These are phyloP conservation scores for Fraxinus anomala DNA, from an alignment of 257 asterid species.

Conservation along the genomic window DNA sequence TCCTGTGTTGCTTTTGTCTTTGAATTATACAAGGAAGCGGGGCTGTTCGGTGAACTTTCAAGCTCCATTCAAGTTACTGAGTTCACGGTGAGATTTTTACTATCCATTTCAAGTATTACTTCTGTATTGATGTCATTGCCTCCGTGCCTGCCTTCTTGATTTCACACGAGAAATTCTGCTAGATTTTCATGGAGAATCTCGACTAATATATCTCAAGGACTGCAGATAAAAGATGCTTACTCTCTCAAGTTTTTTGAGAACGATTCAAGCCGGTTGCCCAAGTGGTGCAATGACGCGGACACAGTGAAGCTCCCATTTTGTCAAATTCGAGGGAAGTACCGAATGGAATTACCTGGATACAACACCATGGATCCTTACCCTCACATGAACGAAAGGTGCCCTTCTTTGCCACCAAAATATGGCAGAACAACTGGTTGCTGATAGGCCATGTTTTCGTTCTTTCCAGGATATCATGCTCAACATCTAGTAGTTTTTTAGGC, in stretches of 20 bases:
- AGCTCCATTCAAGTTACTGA: slow-evolving; percentile 81
- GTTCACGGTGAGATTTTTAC: slow-evolving; percentile 69
- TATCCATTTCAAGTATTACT: not conserved
- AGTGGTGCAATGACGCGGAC: slow-evolving; percentile 92
- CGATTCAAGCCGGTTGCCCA: slow-evolving; percentile 75
- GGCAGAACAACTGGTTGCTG: slow-evolving; percentile 70
- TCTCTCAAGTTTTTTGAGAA: slow-evolving; percentile 67
- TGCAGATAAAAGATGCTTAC: slow-evolving; percentile 94
- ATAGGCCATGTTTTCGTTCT: slow-evolving; percentile 17
- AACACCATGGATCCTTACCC: slow-evolving; percentile 69
- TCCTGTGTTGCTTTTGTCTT: slow-evolving; percentile 91
- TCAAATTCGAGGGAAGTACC: slow-evolving; percentile 77
- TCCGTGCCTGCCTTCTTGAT: not conserved
- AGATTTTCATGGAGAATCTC: not conserved
- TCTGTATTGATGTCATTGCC: not conserved
- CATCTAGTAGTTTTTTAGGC: not conserved
- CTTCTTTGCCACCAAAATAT: slow-evolving; percentile 76
- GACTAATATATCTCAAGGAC: not conserved
- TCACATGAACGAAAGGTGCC: slow-evolving; percentile 90
- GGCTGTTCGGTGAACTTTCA: slow-evolving; percentile 71
- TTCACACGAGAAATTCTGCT: not conserved
- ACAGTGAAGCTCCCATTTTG: slow-evolving; percentile 78
- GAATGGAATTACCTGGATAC: slow-evolving; percentile 85
- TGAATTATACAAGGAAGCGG: slow-evolving; percentile 87
- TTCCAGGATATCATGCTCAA: not conserved